Evolutionary conservation across 2,329 filamentous ascomycete genomes (phyloP).

Genomic region (Penicillium brasilianum): DNA sequence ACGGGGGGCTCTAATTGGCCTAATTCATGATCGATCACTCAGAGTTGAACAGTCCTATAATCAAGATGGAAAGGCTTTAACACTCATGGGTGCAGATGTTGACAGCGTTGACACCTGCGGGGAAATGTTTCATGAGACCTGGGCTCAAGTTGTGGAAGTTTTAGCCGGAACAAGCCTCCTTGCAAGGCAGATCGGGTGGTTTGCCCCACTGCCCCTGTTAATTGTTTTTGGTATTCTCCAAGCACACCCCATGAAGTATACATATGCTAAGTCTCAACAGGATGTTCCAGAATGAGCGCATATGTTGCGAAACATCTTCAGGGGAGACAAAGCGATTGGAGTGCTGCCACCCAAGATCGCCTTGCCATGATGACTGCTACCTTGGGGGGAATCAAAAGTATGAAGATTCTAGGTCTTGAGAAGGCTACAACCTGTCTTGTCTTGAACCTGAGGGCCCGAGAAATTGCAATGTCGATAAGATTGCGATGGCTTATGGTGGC

Average conservation of each 20-base stretch:
- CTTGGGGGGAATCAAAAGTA: slow-evolving; percentile 9
- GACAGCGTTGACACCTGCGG: neutral
- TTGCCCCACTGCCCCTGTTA: neutral
- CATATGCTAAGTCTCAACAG: neutral
- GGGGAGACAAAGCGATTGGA: slow-evolving; percentile 9
- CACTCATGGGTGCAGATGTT: neutral
- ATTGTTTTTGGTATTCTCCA: neutral
- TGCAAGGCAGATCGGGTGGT: neutral
- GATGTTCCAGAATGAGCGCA: slow-evolving; percentile 11
- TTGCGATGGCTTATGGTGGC: slow-evolving; percentile 9
- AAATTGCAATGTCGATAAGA: slow-evolving; percentile 4
- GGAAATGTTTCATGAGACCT: neutral
- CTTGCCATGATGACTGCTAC: slow-evolving; percentile 3
- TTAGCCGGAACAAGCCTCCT: neutral
- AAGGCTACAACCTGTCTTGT: neutral
- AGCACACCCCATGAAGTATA: neutral
- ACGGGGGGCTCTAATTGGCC: slow-evolving; percentile 12
- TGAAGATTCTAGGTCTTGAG: slow-evolving; percentile 13
- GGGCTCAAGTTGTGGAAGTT: neutral
- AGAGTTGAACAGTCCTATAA: neutral
- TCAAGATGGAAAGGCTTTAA: neutral
- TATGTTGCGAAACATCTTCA: slow-evolving; percentile 14
- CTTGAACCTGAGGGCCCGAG: slow-evolving; percentile 2
- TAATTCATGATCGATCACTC: slow-evolving; percentile 9
- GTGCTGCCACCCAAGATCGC: slow-evolving; percentile 5